A percentile compares a stretch with the other conserved stretches of the same genome.
phyloP scores from a whole-genome alignment of 306 rosid species.

The Calophaca sinica region DNA sequence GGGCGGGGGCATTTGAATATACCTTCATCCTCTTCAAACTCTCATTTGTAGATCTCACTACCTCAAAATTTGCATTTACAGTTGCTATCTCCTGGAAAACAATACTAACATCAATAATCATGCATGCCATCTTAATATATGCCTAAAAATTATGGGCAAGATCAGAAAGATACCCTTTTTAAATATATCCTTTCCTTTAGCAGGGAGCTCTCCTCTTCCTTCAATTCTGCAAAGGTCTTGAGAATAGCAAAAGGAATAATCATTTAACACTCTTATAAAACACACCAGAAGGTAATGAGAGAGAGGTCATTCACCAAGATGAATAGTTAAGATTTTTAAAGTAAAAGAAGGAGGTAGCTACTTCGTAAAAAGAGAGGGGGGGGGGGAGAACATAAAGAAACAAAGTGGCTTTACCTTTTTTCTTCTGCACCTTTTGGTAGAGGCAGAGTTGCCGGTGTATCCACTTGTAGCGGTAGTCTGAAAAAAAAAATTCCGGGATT shows the following conservation, averaged over 20 bases:
- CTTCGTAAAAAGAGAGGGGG: background rate
- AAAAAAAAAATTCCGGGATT: slow-evolving; percentile 31
- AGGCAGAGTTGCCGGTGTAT: slow-evolving; percentile 58
- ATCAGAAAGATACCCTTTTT: slow-evolving; percentile 57
- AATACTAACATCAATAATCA: slow-evolving; percentile 16
- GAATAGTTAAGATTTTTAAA: background rate
- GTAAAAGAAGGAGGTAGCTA: background rate
- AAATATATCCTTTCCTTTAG: slow-evolving; percentile 67
- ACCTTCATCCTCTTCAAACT: slow-evolving; percentile 89
- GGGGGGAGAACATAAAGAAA: background rate
- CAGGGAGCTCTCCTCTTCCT: slow-evolving; percentile 80
- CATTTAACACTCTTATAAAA: background rate
- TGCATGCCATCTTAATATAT: background rate
- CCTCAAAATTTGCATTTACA: slow-evolving; percentile 58
- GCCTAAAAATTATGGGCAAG: background rate
- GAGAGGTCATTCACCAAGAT: background rate
- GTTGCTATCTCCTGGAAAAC: slow-evolving; percentile 71
- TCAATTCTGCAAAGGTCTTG: slow-evolving; percentile 79
- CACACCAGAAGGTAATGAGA: background rate
- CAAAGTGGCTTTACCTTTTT: slow-evolving; percentile 69
- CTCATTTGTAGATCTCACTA: slow-evolving; percentile 65
- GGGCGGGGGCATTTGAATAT: background rate
- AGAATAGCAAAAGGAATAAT: slow-evolving; percentile 30
- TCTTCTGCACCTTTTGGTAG: slow-evolving; percentile 61
- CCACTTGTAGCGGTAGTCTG: slow-evolving; percentile 81